Conservation (phyloP, 148 eudicot species). For the Vaccinium vitisidaea region DNA sequence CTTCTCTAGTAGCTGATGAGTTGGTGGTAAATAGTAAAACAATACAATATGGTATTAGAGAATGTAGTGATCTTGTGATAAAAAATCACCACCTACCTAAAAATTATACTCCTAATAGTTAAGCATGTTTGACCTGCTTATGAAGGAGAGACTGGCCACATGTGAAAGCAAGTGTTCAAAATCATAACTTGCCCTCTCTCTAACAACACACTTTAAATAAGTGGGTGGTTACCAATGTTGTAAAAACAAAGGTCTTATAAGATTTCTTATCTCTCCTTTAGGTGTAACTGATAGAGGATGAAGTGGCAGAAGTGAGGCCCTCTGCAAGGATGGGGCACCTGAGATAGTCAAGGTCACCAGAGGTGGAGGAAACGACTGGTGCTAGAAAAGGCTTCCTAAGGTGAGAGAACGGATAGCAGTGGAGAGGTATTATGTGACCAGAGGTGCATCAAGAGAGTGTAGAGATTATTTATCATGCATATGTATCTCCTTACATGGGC, state of each 20-base stretch:
- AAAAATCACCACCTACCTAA: neutral
- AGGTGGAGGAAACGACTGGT: neutral
- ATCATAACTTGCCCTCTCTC: neutral
- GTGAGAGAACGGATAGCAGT: neutral
- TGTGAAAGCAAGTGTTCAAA: neutral
- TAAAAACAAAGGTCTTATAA: neutral
- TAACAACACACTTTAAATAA: neutral
- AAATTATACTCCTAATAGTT: neutral
- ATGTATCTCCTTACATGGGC: neutral
- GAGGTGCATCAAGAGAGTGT: neutral
- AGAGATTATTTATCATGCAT: neutral
- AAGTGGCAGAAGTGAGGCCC: neutral
- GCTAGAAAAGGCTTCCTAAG: neutral
- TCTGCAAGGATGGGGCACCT: neutral
- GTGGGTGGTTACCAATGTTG: neutral
- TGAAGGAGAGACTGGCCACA: neutral
- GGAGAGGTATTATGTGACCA: neutral
- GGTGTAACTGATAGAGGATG: neutral
- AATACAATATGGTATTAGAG: neutral
- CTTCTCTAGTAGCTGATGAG: neutral
- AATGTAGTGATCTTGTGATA: neutral
- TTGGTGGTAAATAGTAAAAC: neutral
- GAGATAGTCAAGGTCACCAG: conserved; percentile 1
- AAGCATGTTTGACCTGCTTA: neutral
- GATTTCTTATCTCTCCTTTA: neutral